Evolutionary conservation across 139 green algal species (phyloP).

Genomic region (Ostreobium quekettii): DNA sequence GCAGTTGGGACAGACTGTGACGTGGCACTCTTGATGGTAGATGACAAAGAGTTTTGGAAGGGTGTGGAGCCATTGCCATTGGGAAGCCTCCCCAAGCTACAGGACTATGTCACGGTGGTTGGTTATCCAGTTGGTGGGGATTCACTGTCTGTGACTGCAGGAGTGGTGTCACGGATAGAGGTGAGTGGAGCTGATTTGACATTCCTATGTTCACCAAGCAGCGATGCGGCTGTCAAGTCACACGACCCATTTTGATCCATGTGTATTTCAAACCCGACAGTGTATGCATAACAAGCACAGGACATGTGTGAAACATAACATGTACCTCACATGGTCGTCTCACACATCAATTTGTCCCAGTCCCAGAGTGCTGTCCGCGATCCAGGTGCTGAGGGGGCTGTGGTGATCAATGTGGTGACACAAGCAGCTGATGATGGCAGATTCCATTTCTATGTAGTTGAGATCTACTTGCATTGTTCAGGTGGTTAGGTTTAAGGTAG

Average conservation of each 20-base stretch:
- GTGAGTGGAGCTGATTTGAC: neutral
- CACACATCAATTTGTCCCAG: too few species aligned
- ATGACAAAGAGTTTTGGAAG: slow-evolving; percentile 76
- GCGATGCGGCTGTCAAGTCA: neutral
- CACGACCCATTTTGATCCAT: neutral
- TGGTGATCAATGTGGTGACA: neutral
- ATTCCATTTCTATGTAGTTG: neutral
- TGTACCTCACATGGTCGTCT: neutral
- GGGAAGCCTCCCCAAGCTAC: slow-evolving; percentile 60
- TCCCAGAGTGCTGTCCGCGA: neutral
- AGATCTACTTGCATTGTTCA: neutral
- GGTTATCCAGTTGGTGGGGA: slow-evolving; percentile 77
- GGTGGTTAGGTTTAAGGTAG: too few species aligned
- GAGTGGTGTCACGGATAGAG: slow-evolving; percentile 27
- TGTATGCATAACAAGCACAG: neutral
- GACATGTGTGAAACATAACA: neutral
- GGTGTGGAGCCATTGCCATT: slow-evolving; percentile 62
- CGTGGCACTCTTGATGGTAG: slow-evolving; percentile 85
- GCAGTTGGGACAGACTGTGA: slow-evolving; percentile 93
- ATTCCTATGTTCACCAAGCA: neutral
- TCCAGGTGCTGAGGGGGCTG: neutral
- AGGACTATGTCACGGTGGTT: slow-evolving; percentile 81
- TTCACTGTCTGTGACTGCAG: slow-evolving; percentile 46
- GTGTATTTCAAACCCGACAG: neutral
- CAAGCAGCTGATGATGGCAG: neutral